Percentiles rank a stretch among this genome's conserved stretches.
These are phyloP conservation scores for Rhodosporidiobolus sp. DNA, from an alignment of 768 basidiomycete genomes.

Conservation along the genomic window DNA sequence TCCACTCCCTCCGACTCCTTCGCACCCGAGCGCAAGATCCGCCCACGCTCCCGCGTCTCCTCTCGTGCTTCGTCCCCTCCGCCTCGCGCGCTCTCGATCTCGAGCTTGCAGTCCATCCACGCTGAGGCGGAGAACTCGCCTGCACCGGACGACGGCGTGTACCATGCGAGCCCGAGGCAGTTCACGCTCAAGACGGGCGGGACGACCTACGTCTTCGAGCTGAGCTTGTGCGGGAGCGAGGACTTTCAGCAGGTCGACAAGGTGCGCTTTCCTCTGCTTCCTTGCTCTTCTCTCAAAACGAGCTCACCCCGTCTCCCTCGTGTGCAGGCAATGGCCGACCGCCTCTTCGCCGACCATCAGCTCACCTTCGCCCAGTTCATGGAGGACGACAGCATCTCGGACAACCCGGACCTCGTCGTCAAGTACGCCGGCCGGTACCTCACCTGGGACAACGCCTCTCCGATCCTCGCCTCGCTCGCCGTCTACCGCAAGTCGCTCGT, in stretches of 20 bases:
- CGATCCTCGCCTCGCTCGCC: slow-evolving; percentile 69
- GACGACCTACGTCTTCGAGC: slow-evolving; percentile 54
- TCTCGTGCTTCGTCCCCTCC: slow-evolving; percentile 25
- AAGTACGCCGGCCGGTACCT: slow-evolving; percentile 75
- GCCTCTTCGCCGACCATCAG: slow-evolving; percentile 56
- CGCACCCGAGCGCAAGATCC: slow-evolving; percentile 8
- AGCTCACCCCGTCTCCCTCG: neutral
- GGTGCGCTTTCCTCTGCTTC: neutral
- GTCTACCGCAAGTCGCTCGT: slow-evolving; percentile 60
- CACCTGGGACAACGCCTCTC: slow-evolving; percentile 69
- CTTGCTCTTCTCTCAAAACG: neutral
- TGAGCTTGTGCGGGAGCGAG: slow-evolving; percentile 60
- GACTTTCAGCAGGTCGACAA: slow-evolving; percentile 37
- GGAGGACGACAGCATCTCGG: slow-evolving; percentile 61
- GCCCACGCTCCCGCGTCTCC: slow-evolving; percentile 17
- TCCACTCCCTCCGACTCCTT: too few species aligned
- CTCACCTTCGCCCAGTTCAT: slow-evolving; percentile 67
- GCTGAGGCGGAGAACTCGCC: slow-evolving; percentile 13
- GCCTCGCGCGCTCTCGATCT: slow-evolving; percentile 20
- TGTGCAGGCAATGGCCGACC: slow-evolving; percentile 49
- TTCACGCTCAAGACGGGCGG: slow-evolving; percentile 33
- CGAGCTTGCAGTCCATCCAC: slow-evolving; percentile 30
- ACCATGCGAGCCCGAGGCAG: slow-evolving; percentile 27
- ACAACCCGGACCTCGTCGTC: slow-evolving; percentile 68
- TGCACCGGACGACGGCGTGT: slow-evolving; percentile 27